Evolutionary conservation across 345 rosid genomes (phyloP).

Genomic region (Salix suchowensis): DNA sequence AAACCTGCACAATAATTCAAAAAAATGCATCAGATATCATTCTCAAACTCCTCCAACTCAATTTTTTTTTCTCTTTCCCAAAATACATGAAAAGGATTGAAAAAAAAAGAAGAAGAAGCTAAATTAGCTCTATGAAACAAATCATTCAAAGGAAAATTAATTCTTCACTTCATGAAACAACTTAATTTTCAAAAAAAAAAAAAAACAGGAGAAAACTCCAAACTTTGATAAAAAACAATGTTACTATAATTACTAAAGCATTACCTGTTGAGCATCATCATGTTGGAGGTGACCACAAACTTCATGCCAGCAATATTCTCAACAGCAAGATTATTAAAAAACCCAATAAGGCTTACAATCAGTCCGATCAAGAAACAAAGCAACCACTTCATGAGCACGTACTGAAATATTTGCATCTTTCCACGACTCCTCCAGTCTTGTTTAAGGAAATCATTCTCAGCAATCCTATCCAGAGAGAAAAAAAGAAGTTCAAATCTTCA

Average conservation of each 20-base stretch:
- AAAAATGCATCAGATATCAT: background rate
- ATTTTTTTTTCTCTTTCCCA: background rate
- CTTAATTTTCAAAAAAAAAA: too few relatives aligned
- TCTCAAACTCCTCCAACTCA: background rate
- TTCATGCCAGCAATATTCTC: constrained; percentile 84
- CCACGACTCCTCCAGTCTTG: constrained; percentile 85
- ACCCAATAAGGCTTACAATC: constrained; percentile 73
- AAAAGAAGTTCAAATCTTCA: background rate
- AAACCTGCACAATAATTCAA: constrained; percentile 40
- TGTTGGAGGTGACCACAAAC: constrained; percentile 82
- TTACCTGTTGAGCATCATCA: constrained; percentile 69
- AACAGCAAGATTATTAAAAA: constrained; percentile 75
- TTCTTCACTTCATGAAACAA: background rate
- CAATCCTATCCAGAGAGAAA: constrained; percentile 38
- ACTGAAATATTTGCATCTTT: constrained; percentile 60
- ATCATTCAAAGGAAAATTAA: background rate
- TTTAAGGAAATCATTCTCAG: constrained; percentile 84
- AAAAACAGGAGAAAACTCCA: background rate
- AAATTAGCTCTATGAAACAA: background rate
- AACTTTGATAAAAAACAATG: background rate
- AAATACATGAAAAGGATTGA: background rate
- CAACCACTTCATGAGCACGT: constrained; percentile 73
- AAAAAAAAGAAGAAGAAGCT: background rate
- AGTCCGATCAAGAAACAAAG: constrained; percentile 64
- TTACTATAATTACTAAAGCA: too few relatives aligned